A percentile compares a stretch with the other conserved stretches of the same genome.
These are phyloP conservation scores for Salix exigua DNA, from an alignment of 345 rosid genomes.

Conservation along the genomic window DNA sequence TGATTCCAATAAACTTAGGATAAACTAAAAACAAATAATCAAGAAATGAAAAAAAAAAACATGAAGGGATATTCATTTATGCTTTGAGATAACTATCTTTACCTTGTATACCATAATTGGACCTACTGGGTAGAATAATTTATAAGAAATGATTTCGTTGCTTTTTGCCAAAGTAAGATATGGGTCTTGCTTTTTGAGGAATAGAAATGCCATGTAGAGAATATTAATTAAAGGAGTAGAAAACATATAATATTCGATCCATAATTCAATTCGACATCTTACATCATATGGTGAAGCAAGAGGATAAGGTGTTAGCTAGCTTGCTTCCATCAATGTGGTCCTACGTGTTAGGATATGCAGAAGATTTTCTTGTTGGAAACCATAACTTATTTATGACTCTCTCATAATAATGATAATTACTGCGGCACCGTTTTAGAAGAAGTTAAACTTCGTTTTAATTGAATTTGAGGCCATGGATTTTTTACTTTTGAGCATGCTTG, in stretches of 20 bases:
- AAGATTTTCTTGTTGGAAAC: slow-evolving; percentile 27
- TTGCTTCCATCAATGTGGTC: slow-evolving; percentile 26
- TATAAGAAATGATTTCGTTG: too few relatives aligned
- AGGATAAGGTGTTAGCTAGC: not conserved
- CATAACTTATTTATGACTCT: not conserved
- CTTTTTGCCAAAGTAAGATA: too few relatives aligned
- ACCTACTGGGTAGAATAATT: too few relatives aligned
- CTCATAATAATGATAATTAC: not conserved
- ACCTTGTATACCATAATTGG: too few relatives aligned
- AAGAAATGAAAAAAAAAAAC: too few relatives aligned
- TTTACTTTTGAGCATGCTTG: too few relatives aligned
- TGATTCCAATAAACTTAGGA: rapidly evolving
- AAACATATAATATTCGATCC: not conserved
- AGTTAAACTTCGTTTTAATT: not conserved
- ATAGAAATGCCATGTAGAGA: too few relatives aligned
- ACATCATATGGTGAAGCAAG: not conserved
- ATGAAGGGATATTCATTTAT: too few relatives aligned
- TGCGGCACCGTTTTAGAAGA: not conserved
- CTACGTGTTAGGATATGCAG: slow-evolving; percentile 15
- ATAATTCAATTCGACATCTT: not conserved
- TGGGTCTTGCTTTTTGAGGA: too few relatives aligned
- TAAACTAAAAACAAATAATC: too few relatives aligned
- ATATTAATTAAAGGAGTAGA: too few relatives aligned
- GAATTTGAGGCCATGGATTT: slow-evolving; percentile 5
- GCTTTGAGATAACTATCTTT: too few relatives aligned